Base-by-base conservation (phyloP, 208 protist genomes). In the Leishmania lainsoni region DNA sequence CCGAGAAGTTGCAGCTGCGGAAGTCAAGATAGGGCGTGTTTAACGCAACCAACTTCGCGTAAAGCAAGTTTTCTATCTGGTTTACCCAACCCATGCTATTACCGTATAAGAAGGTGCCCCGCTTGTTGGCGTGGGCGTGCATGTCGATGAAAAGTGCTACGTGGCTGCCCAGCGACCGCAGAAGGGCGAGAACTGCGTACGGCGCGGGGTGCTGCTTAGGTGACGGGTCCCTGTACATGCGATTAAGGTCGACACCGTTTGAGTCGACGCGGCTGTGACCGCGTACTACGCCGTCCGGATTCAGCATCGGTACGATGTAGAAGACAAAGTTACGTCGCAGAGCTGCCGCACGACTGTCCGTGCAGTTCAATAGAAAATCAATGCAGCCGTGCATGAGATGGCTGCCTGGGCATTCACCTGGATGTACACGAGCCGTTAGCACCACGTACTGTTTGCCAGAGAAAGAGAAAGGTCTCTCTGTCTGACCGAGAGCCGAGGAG, bases 71-170 rank as follows among this genome's bases (percentile, higher is more conserved):
- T 69, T 97, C 87, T 45, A 97, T 80, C 81, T 97, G 89, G 42
- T 89, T 85, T 35, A 76, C 78, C 5, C 88, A 79, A 29, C 87
- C 71, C 86, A 98, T 91, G 51, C 85, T 87, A 81, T 99, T 99
- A 71, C 97, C 98, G 81, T 98, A 99, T 51, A 99, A 95, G 86
- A 99, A 99, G 56, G 91, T 93, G 61, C 98, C 97, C 32, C 94
- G 80, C 76, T 97, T 96, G 86, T 94, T 98, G 39, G 98, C 95
- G 86, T 99, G 98, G 2, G 95, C 97, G 84, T 99, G 98, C 86
- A 98, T 96, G 84, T 99, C 98, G 51, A 99, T 85, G 86, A 93
- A 98, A 59, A 98, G 79, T 10, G 87, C 79, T 8, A 98, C 83
- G 48, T 80, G 75, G 51, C 87, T 89, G 65, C 76, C 65, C 20